These are phyloP conservation scores for Amphibolis antarctica DNA, from an alignment of 106 monocot genomes.

Conservation along the genomic window DNA sequence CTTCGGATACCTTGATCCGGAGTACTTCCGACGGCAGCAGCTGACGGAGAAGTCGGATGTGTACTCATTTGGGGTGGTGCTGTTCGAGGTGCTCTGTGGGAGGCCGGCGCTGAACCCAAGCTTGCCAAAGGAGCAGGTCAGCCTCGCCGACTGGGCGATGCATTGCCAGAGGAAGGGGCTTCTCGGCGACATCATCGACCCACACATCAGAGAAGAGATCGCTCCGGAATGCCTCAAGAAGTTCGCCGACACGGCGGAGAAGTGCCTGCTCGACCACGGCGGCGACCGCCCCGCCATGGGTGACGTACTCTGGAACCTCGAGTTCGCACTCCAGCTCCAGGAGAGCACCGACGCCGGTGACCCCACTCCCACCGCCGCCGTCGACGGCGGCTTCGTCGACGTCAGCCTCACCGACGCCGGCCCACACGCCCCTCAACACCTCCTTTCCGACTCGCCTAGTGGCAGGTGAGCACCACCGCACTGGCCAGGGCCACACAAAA, in stretches of 20 bases:
- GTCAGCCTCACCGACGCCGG: too few relatives aligned
- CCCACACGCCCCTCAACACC: too few relatives aligned
- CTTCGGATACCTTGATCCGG: conserved; percentile 9
- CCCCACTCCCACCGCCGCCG: too few relatives aligned
- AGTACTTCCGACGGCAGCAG: conserved; percentile 7
- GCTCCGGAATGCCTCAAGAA: neutral
- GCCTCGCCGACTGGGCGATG: conserved; percentile 1
- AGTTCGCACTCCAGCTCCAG: conserved; percentile 5
- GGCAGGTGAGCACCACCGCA: too few relatives aligned
- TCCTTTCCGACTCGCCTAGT: too few relatives aligned
- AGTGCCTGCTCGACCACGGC: conserved; percentile 5
- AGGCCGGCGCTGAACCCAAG: neutral
- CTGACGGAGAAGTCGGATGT: conserved; percentile 3
- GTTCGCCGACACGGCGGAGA: neutral
- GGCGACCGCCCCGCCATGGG: conserved; percentile 1
- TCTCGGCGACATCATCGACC: conserved; percentile 3
- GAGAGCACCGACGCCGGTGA: too few relatives aligned
- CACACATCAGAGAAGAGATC: neutral
- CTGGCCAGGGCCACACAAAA: too few relatives aligned
- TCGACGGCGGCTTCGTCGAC: too few relatives aligned
- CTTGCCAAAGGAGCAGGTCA: neutral
- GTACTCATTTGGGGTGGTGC: conserved; percentile 3
- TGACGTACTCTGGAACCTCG: conserved; percentile 5
- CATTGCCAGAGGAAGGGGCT: neutral
- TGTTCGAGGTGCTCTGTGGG: conserved; percentile 2